phyloP scores from a whole-genome alignment of 1,139 yeast genomes.

The Sugiyamaella paludigena region DNA sequence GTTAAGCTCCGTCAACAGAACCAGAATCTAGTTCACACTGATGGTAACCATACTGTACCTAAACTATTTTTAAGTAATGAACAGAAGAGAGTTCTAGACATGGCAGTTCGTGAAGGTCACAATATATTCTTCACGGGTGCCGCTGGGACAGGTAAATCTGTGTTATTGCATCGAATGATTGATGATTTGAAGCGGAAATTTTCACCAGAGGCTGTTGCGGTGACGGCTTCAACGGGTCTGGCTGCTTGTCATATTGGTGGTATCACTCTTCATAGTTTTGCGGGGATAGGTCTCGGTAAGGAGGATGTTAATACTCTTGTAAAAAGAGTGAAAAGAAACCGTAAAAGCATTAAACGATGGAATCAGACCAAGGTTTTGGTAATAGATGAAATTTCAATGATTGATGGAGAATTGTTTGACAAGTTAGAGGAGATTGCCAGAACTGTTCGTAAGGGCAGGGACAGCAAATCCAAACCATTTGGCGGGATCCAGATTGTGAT shows the following conservation, averaged over 20 bases:
- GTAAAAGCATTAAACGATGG: slow-evolving; percentile 53
- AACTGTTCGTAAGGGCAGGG: slow-evolving; percentile 35
- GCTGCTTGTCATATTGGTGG: slow-evolving; percentile 93
- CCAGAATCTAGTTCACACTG: not conserved
- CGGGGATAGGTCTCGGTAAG: slow-evolving; percentile 76
- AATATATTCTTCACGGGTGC: slow-evolving; percentile 43
- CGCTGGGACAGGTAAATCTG: slow-evolving; percentile 35
- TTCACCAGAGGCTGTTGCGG: slow-evolving; percentile 58
- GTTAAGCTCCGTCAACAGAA: not conserved
- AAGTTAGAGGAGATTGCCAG: slow-evolving; percentile 66
- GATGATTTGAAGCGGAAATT: slow-evolving; percentile 55
- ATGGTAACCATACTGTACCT: not conserved
- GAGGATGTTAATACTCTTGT: slow-evolving; percentile 49
- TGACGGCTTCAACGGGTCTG: slow-evolving; percentile 89
- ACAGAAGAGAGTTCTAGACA: slow-evolving; percentile 64
- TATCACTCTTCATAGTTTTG: slow-evolving; percentile 71
- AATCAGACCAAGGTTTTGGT: slow-evolving; percentile 57
- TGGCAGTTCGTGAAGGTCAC: slow-evolving; percentile 56
- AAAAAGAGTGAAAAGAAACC: slow-evolving; percentile 47
- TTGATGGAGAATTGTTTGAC: slow-evolving; percentile 65
- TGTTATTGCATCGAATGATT: slow-evolving; percentile 60
- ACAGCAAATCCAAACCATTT: slow-evolving; percentile 39
- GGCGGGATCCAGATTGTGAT: slow-evolving; percentile 80
- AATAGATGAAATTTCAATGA: slow-evolving; percentile 83
- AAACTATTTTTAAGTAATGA: slow-evolving; percentile 54